Conservation (phyloP, 257 asterid species). For the Primulina huaijiensis region DNA sequence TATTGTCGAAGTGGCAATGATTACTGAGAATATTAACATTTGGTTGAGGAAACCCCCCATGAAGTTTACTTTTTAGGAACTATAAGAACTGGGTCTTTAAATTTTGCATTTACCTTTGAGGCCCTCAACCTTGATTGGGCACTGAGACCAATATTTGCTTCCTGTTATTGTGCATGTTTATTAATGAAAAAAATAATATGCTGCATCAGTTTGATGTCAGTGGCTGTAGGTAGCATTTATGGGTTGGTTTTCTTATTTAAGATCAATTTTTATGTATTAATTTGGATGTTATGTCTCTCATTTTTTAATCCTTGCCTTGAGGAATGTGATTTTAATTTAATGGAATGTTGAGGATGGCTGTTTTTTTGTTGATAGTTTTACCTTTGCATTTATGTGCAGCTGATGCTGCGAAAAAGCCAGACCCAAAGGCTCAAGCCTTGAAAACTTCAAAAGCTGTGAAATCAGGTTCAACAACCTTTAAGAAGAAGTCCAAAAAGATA, state of each 20-base stretch:
- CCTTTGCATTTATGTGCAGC: conserved; percentile 20
- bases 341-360: background rate
- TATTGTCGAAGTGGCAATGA: background rate
- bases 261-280: background rate
- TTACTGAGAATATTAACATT: background rate
- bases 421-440: conserved; percentile 52
- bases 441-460: conserved; percentile 52
- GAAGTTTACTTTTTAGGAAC: background rate
- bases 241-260: background rate
- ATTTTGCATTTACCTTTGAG: too few relatives aligned
- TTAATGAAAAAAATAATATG: background rate
- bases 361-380: background rate
- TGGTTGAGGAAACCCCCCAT: background rate
- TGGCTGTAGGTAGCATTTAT: background rate
- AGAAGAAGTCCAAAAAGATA: conserved; percentile 44
- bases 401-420: conserved; percentile 36
- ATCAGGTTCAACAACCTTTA: conserved; percentile 35
- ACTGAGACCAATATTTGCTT: background rate
- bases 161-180: background rate
- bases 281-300: background rate
- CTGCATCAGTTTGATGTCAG: background rate
- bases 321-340: background rate
- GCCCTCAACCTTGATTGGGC: background rate
- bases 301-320: too few relatives aligned
- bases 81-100: background rate